Evolutionary conservation across 1,284 basidiomycete genomes (phyloP).

Genomic region (Rhodotorula sp.): DNA sequence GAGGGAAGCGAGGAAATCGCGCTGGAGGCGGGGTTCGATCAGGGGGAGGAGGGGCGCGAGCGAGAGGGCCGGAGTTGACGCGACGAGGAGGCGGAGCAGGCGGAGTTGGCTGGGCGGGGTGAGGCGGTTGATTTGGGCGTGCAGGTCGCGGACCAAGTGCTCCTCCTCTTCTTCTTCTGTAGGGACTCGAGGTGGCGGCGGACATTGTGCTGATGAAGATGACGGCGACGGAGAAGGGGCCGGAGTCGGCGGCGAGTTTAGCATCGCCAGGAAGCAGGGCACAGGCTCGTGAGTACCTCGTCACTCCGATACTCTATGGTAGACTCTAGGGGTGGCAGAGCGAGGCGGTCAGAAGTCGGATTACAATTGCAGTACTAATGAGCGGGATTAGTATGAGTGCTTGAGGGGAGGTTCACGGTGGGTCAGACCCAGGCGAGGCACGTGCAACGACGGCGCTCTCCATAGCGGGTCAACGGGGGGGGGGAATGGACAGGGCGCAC

Average conservation of each 20-base stretch:
- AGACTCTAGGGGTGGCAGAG: background rate
- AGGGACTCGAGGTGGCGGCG: too few species aligned
- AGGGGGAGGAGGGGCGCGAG: slow-evolving; percentile 71
- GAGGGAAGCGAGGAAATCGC: slow-evolving; percentile 79
- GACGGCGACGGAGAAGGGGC: slow-evolving; percentile 38
- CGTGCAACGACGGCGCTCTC: background rate
- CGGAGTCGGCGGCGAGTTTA: slow-evolving; percentile 39
- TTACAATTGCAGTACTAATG: too few species aligned
- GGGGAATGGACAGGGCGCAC: background rate
- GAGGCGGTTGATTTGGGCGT: slow-evolving; percentile 21
- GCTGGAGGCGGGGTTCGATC: slow-evolving; percentile 77
- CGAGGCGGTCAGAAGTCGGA: too few species aligned
- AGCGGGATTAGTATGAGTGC: too few species aligned
- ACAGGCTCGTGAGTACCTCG: too few species aligned
- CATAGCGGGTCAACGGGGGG: too few species aligned
- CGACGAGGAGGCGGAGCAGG: slow-evolving; percentile 56
- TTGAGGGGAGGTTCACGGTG: too few species aligned
- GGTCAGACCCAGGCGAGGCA: too few species aligned
- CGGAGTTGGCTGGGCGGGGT: background rate
- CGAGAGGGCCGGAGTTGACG: slow-evolving; percentile 69
- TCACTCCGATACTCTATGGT: too few species aligned
- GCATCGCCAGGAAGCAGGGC: background rate
- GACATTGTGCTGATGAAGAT: background rate
- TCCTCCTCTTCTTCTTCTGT: too few species aligned
- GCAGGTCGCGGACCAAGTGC: slow-evolving; percentile 4